A percentile compares a stretch with the other conserved stretches of the same genome.
phyloP scores from a whole-genome alignment of 345 rosid genomes.

The Tarenaya hassleriana region DNA sequence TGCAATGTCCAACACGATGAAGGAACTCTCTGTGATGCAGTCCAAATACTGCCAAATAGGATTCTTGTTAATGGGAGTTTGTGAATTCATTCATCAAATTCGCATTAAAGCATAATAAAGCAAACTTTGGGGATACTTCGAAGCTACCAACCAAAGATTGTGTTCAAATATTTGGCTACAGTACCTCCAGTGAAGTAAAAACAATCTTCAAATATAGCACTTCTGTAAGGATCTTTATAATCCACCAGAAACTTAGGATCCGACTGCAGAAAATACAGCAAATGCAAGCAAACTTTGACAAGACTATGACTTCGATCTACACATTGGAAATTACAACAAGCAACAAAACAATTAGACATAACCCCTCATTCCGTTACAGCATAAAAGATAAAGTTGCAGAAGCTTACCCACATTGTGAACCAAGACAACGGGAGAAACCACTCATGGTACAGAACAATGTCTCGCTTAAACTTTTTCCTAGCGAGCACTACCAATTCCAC shows the following conservation, averaged over 20 bases:
- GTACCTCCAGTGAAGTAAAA: constrained; percentile 39
- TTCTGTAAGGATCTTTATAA: constrained; percentile 41
- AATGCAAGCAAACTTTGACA: constrained; percentile 33
- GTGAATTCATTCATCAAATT: neutral
- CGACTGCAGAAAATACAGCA: constrained; percentile 33
- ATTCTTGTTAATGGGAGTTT: constrained; percentile 6
- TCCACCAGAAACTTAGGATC: constrained; percentile 71
- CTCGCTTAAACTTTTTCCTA: constrained; percentile 35
- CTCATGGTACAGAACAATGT: constrained; percentile 34
- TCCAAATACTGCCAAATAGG: constrained; percentile 29
- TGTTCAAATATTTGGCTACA: too few relatives aligned
- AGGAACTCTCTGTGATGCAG: constrained; percentile 44
- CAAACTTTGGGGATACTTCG: too few relatives aligned
- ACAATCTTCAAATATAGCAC: constrained; percentile 38
- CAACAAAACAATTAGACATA: constrained; percentile 7
- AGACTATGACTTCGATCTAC: constrained; percentile 41
- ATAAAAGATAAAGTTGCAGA: constrained; percentile 8
- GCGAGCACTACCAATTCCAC: constrained; percentile 44
- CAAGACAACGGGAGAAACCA: constrained; percentile 51
- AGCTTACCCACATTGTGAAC: constrained; percentile 63
- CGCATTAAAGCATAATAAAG: too few relatives aligned
- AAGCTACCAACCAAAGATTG: too few relatives aligned
- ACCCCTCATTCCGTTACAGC: neutral
- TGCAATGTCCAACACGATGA: constrained; percentile 45
- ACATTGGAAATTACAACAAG: constrained; percentile 19